phyloP scores from a whole-genome alignment of 768 basidiomycete species.

The Leccinum subtestaceum region DNA sequence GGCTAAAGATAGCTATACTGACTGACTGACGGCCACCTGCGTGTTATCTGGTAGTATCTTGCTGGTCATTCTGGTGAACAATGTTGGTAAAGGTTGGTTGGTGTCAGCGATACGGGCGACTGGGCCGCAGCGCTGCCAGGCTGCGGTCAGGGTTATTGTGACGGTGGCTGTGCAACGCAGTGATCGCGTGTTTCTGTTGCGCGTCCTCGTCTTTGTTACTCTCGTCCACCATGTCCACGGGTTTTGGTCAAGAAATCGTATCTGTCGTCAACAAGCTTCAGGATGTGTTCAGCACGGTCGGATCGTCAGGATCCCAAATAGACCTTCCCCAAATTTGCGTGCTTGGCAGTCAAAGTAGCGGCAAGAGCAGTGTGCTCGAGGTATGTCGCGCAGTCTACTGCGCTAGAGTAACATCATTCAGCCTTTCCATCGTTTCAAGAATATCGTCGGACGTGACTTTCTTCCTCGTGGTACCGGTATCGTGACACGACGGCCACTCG shows the following conservation, averaged over 20 bases:
- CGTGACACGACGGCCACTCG: slow-evolving; percentile 94
- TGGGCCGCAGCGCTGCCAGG: neutral
- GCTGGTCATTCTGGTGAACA: neutral
- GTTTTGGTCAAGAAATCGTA: slow-evolving; percentile 82
- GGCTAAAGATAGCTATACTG: neutral
- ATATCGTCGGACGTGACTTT: slow-evolving; percentile 98
- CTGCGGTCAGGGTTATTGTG: neutral
- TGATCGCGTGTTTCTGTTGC: slow-evolving; percentile 24
- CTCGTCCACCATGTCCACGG: slow-evolving; percentile 42
- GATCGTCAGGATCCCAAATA: slow-evolving; percentile 72
- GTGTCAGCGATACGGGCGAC: neutral
- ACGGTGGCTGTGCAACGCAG: slow-evolving; percentile 28
- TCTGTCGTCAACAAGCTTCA: slow-evolving; percentile 83
- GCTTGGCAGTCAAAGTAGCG: slow-evolving; percentile 87
- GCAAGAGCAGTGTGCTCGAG: slow-evolving; percentile 92
- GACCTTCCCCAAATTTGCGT: slow-evolving; percentile 93
- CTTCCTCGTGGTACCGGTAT: slow-evolving; percentile 98
- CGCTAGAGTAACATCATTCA: slow-evolving; percentile 2
- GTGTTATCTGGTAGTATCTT: slow-evolving; percentile 3
- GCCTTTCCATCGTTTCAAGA: slow-evolving; percentile 44
- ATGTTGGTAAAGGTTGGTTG: neutral
- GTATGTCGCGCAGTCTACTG: slow-evolving; percentile 37
- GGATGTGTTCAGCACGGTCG: slow-evolving; percentile 85
- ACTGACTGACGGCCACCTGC: neutral
- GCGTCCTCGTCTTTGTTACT: slow-evolving; percentile 12